These are phyloP conservation scores for Globisporangium nodosum DNA, from an alignment of 352 stramenopile species.

Conservation along the genomic window DNA sequence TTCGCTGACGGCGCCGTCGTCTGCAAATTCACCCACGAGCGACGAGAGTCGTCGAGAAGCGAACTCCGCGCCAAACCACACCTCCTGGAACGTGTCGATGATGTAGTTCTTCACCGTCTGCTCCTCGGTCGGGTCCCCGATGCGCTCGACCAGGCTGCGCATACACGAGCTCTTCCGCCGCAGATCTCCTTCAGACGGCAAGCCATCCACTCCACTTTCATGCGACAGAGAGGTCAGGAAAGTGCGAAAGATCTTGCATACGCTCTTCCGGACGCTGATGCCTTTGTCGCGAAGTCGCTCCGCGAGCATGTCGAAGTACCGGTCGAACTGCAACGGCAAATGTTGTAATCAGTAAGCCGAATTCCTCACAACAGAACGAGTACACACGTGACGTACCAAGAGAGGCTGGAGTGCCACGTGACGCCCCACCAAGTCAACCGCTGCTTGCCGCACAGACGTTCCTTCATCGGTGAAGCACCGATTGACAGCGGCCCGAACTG, in stretches of 20 bases:
- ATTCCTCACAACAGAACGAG: neutral
- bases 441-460: conserved; percentile 75
- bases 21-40: conserved; percentile 26
- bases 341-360: neutral
- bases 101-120: conserved; percentile 80
- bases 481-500: conserved; percentile 49
- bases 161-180: conserved; percentile 61
- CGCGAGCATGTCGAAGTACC: conserved; percentile 70
- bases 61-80: conserved; percentile 76
- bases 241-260: conserved; percentile 74
- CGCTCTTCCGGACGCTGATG: conserved; percentile 81
- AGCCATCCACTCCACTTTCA: conserved; percentile 4
- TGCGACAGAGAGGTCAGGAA: conserved; percentile 25
- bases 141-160: conserved; percentile 65
- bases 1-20: conserved; percentile 16
- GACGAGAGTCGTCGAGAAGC: conserved; percentile 32
- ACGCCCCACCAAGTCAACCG: conserved; percentile 80
- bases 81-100: conserved; percentile 81
- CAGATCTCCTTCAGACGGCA: conserved; percentile 26
- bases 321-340: conserved; percentile 51
- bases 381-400: conserved; percentile 38
- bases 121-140: conserved; percentile 68
- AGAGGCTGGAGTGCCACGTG: conserved; percentile 68
- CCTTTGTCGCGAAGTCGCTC: conserved; percentile 77
- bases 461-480: conserved; percentile 73